Base-by-base conservation (phyloP, 441 rosid species). In the Gossypium laxum region DNA sequence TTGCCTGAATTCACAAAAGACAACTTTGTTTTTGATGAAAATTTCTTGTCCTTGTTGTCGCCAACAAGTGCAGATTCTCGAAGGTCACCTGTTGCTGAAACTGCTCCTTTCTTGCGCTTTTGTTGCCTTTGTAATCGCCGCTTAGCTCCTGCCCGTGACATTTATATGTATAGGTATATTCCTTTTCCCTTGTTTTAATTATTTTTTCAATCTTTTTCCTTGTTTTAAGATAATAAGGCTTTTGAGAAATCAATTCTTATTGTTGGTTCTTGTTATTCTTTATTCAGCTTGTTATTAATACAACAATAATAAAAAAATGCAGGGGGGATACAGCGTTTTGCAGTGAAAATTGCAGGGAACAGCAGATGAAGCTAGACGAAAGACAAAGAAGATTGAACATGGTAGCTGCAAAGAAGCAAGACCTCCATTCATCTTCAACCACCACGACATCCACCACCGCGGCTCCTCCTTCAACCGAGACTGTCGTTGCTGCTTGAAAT, bases 261-360 rank as follows among this genome's bases (percentile, higher is more conserved):
- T 18, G 4, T 24, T 59, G 43, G 19, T 22, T 22, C 22, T 56
- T 14, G 1, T 56, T 14, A 0, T 28, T 30, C 8, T 1, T 57
- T 11, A 1, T 56, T 56, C 30, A 11, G 15, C 15, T 15, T 30
- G 34, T 30, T 30, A 41, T 41, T 41, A 41, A 41, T 41, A 41
- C 47, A 30, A 5, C 34, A 30, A 30, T 30, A 30, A 4, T 30
- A n/a, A 5, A 4, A 30, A 30, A 30, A 12, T 51, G 43, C 82
- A 84, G 89, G 83, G 93, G 93, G 38, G 91, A 88, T 50, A 74
- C 86, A 11, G 93, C 91, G 1, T 88, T 88, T 79, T 88, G 93
- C 67, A 87, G 91, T 59, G 69, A 58, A 73, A 89, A 85, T 75
- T 88, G 91, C 82, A 80, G 93, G 79, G 91, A 85, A 21, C 56